Percentiles rank a stretch among this genome's conserved stretches.
Conservation (phyloP, 2,329 filamentous ascomycete genomes). For the Tolypocladium guangdongense region DNA sequence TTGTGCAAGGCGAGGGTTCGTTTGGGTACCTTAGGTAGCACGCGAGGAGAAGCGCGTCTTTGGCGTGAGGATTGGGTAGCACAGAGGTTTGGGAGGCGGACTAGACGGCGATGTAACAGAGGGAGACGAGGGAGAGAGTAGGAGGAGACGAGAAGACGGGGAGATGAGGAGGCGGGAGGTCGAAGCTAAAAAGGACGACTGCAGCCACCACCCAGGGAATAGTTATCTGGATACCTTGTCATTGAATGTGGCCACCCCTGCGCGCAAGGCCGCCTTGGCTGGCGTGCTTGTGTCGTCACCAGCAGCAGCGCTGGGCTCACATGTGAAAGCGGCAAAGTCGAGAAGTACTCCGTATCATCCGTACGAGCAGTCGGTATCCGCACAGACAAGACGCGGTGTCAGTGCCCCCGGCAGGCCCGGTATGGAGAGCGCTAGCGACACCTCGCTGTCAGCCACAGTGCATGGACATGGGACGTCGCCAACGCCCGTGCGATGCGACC, state of each 20-base stretch:
- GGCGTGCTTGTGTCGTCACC: not conserved
- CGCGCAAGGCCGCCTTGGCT: not conserved
- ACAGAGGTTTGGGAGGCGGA: not conserved
- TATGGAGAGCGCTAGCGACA: not conserved
- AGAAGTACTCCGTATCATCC: no score
- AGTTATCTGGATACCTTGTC: not conserved
- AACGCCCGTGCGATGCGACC: not conserved
- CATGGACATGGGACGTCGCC: not conserved
- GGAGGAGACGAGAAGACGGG: not conserved
- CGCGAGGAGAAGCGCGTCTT: not conserved
- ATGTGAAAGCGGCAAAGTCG: not conserved
- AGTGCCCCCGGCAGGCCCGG: no score
- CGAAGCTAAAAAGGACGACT: constrained; percentile 2
- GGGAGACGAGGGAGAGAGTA: not conserved
- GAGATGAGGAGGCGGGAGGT: not conserved
- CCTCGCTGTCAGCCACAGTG: not conserved
- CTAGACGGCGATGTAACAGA: not conserved
- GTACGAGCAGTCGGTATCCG: no score
- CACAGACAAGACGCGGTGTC: no score
- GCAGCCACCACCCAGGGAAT: not conserved
- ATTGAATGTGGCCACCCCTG: not conserved
- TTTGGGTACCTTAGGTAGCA: not conserved
- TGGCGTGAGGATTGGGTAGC: not conserved
- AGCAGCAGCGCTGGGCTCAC: not conserved
- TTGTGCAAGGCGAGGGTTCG: constrained; percentile 8